Evolutionary conservation across 2,329 filamentous ascomycete genomes (phyloP), one percentile per base, ranked within the genome.

Genomic region (Gyromitra esculenta): DNA sequence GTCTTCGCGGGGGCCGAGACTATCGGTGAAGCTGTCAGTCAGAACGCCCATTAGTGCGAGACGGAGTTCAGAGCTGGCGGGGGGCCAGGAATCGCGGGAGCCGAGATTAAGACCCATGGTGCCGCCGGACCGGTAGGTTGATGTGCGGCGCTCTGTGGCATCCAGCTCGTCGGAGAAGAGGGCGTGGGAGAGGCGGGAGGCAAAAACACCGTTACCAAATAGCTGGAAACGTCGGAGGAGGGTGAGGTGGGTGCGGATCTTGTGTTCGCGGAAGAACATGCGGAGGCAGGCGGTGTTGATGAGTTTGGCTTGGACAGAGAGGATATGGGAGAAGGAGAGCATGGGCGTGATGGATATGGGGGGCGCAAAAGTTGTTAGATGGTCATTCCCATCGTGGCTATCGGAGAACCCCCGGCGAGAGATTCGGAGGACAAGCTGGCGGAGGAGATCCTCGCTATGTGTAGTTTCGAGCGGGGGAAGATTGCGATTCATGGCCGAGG

Each of bases 21-120:
- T 31, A 74, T 50, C 18, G 66, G 79, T 75, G 54, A 82, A 81
- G 35, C 57, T 77, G 62, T 77, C 77, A 39, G 56, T 76, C 5
- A 98, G 85, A 0, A 98, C 88, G 0, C 93, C 94, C 88, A 94
- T 96, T 18, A 99, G 86, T 0, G 93, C 93, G 4, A 98, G 86
- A 8, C 94, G 89, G n/a, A 99, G 85, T 82, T 98, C 96, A 0
- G 94, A 97, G 82, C 92, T 96, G 31, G 94, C 94, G 3, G 96
- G 96, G 35, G 96, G 96, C 96, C 96, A 98, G 41, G 87, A 92
- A 71, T 92, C 90, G 80, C 93, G 89, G 1, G 89, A 89, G n/a
- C 92, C 92, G 0, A 98, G 86, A 52, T 94, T 91, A 52, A 98
- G 86, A 0, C 96, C 95, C 86, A 97, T 95, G 63, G 52, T 79